Conservation (phyloP, 148 eudicot genomes). For the Camellia granthamiana region DNA sequence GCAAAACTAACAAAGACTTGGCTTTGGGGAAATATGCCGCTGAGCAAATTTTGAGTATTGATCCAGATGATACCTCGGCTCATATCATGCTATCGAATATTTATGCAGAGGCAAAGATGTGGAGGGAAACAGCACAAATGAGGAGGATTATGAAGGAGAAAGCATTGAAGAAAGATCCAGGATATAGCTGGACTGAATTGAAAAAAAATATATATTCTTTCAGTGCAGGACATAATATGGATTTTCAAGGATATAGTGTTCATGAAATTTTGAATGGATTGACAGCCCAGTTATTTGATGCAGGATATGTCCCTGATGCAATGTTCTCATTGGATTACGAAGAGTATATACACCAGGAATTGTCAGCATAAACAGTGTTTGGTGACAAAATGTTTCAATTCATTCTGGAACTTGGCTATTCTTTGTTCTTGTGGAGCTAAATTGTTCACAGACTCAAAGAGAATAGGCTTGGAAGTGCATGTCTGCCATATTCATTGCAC, state of each 20-base stretch:
- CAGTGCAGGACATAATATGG: conserved; percentile 14
- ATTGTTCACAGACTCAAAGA: neutral
- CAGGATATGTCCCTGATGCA: conserved; percentile 23
- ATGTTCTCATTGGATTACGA: conserved; percentile 4
- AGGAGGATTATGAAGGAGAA: conserved; percentile 32
- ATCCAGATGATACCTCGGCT: conserved; percentile 43
- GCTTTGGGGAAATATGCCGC: conserved; percentile 36
- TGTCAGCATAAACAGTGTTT: neutral
- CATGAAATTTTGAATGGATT: conserved; percentile 27
- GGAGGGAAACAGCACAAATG: conserved; percentile 38
- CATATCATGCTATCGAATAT: conserved; percentile 42
- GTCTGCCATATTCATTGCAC: neutral
- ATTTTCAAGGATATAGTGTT: conserved; percentile 6
- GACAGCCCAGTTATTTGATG: conserved; percentile 29
- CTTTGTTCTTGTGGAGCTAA: neutral
- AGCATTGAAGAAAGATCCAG: conserved; percentile 38
- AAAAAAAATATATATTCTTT: conserved; percentile 25
- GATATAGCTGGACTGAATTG: conserved; percentile 41
- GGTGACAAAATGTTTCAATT: neutral
- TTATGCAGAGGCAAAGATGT: conserved; percentile 38
- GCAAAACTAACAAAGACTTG: conserved; percentile 32
- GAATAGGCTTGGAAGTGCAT: neutral
- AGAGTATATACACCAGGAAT: conserved; percentile 2
- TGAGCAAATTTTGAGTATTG: conserved; percentile 35
- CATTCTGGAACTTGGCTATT: neutral